Percentiles rank a stretch among this genome's conserved stretches.
phyloP scores from a whole-genome alignment of 352 stramenopile genomes.

The Globisporangium nagaii region DNA sequence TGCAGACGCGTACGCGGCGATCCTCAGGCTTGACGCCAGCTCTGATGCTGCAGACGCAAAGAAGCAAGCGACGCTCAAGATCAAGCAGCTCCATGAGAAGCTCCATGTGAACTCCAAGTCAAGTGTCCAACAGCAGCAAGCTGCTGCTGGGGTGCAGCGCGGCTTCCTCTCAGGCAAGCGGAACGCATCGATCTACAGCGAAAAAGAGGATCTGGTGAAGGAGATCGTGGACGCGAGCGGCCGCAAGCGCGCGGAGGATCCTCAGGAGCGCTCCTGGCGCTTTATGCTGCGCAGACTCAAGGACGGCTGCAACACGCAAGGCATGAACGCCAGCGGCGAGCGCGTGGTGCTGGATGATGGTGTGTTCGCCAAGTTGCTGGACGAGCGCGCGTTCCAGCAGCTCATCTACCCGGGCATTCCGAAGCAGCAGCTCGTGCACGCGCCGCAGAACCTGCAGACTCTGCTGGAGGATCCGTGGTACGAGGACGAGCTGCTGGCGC shows the following conservation, averaged over 20 bases:
- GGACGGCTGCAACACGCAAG: conserved; percentile 41
- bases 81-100: conserved; percentile 6
- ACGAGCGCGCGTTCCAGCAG: conserved; percentile 62
- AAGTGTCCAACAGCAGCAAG: conserved; percentile 14
- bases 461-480: conserved; percentile 80
- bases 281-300: conserved; percentile 62
- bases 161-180: conserved; percentile 41
- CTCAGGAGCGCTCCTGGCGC: conserved; percentile 45
- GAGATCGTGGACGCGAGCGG: conserved; percentile 19
- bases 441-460: conserved; percentile 65
- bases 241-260: conserved; percentile 18
- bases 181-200: conserved; percentile 46
- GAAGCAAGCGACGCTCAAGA: conserved; percentile 29
- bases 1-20: conserved; percentile 61
- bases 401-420: conserved; percentile 80
- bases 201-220: conserved; percentile 49
- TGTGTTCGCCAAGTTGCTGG: conserved; percentile 71
- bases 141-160: conserved; percentile 27
- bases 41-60: conserved; percentile 52
- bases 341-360: conserved; percentile 69
- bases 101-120: background rate
- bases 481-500: conserved; percentile 58
- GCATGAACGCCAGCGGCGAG: conserved; percentile 50
- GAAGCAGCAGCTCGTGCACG: conserved; percentile 51
- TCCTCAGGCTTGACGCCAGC: conserved; percentile 59